phyloP scores from a whole-genome alignment of 2,329 filamentous ascomycete species.

The Dothidotthia symphoricarpi region DNA sequence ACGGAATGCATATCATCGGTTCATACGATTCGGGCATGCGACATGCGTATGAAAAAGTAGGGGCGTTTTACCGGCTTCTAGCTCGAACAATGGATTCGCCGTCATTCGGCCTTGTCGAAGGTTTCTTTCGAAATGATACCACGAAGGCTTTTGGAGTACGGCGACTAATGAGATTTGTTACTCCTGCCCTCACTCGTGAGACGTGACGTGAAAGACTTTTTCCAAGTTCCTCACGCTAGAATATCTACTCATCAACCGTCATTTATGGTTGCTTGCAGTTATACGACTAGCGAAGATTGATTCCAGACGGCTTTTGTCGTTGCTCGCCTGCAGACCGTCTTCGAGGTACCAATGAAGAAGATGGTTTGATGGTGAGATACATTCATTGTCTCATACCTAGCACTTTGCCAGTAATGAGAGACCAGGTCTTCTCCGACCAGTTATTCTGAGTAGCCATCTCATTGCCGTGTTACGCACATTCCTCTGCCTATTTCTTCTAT shows the following conservation, averaged over 20 bases:
- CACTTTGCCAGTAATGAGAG: no score
- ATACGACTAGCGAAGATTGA: slow-evolving; percentile 91
- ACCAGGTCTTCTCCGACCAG: no score
- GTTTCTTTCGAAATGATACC: slow-evolving; percentile 35
- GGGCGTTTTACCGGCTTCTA: slow-evolving; percentile 40
- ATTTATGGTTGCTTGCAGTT: slow-evolving; percentile 75
- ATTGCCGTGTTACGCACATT: no score
- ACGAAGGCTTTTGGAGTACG: slow-evolving; percentile 26
- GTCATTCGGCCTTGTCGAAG: slow-evolving; percentile 34
- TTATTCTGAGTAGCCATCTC: no score
- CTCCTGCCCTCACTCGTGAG: slow-evolving; percentile 25
- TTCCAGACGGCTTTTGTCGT: slow-evolving; percentile 52
- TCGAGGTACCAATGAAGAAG: slow-evolving; percentile 62
- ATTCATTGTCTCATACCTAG: slow-evolving; percentile 40
- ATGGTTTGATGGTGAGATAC: slow-evolving; percentile 86
- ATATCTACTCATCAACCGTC: slow-evolving; percentile 83
- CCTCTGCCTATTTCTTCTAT: no score
- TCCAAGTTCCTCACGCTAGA: slow-evolving; percentile 57
- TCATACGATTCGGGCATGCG: slow-evolving; percentile 36
- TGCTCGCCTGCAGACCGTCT: slow-evolving; percentile 80
- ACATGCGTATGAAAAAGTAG: slow-evolving; percentile 38
- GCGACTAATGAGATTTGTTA: slow-evolving; percentile 25
- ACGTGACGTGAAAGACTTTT: slow-evolving; percentile 14
- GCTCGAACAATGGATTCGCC: slow-evolving; percentile 40
- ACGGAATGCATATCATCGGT: slow-evolving; percentile 43